Base-by-base conservation (phyloP, 768 basidiomycete species). In the Trametes maxima region DNA sequence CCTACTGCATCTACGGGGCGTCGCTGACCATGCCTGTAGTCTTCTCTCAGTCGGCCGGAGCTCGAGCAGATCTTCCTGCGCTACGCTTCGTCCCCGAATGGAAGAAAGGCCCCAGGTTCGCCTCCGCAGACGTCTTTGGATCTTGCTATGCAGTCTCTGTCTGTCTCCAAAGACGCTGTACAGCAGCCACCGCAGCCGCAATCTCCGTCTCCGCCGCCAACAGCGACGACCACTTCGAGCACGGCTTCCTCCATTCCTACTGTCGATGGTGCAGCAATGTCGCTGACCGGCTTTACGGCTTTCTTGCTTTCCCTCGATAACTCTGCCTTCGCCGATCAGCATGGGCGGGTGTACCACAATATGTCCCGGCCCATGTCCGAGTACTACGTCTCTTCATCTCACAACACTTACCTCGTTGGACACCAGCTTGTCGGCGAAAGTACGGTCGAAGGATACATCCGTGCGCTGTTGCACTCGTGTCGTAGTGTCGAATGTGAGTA, bases 341-440 rank as follows among this genome's bases (percentile, higher is more conserved):
- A 86, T 39, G 73, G 74, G 33, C 75, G 77, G 16, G 75, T 87
- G 5, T 80, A 79, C 72, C 92, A 95, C 51, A 89, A 97, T 67
- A 98, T 98, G 97, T 89, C 89, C 0, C 78, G 83, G 1, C 94
- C 96, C 1, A 78, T 97, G 14, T 84, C 86, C 1, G 91, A 98
- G 59, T 98, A 98, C 71, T 93, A 80, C 69, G 84, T 95, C 69
- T 94, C 91, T 3, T 88, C 91, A 12, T 94, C 91, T 10, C 95
- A 98, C 71, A 98, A 98, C 66, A 95, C 93, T 0, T 95, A 95
- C 69, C 85, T 95, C 10, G 85, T 92, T 17, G 94, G 94, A 0
- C 82, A 91, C 69, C 94, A 95, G 68, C 81, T 94, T 3, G 81
- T 95, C 43, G 96, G 96, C 5, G 85, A 88, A 33, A 94, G 91